phyloP scores from a whole-genome alignment of 2,329 filamentous ascomycete genomes.

The Aspergillus pseudoviridinutans region DNA sequence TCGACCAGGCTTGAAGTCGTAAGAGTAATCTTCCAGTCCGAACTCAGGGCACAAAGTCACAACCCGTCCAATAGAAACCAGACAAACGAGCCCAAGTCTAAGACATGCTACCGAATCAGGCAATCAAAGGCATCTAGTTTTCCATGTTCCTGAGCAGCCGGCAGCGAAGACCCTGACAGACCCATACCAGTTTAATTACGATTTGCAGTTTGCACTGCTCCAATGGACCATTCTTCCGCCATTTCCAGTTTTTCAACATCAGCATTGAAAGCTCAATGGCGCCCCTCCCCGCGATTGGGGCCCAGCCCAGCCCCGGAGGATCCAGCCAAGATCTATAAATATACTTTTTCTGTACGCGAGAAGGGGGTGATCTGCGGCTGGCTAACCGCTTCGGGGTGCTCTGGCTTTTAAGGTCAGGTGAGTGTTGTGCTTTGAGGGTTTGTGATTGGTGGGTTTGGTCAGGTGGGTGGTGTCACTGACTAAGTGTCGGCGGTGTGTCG shows the following conservation, averaged over 20 bases:
- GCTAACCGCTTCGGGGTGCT: not conserved
- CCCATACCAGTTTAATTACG: constrained; percentile 5
- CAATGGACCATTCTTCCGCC: too few species aligned
- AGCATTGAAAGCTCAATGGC: not conserved
- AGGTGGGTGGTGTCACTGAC: not conserved
- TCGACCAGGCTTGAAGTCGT: not conserved
- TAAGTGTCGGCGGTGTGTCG: not conserved
- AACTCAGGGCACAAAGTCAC: too few species aligned
- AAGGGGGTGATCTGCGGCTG: not conserved
- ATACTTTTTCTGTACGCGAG: not conserved
- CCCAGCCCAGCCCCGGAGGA: not conserved
- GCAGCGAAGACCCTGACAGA: not conserved
- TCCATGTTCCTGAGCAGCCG: not conserved
- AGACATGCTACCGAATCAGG: not conserved
- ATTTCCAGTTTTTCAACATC: too few species aligned
- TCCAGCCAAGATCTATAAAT: not conserved
- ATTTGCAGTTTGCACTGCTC: not conserved
- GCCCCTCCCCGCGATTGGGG: constrained; percentile 1
- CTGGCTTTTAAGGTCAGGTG: constrained; percentile 1
- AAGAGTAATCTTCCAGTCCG: not conserved
- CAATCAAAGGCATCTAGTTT: not conserved
- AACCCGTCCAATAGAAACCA: too few species aligned
- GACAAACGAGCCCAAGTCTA: not conserved
- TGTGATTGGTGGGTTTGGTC: not conserved
- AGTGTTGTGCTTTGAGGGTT: not conserved